A percentile compares a stretch with the other conserved stretches of the same genome.
Evolutionary conservation across 2,329 filamentous ascomycete species (phyloP).

Genomic region (Colletotrichum sp.): DNA sequence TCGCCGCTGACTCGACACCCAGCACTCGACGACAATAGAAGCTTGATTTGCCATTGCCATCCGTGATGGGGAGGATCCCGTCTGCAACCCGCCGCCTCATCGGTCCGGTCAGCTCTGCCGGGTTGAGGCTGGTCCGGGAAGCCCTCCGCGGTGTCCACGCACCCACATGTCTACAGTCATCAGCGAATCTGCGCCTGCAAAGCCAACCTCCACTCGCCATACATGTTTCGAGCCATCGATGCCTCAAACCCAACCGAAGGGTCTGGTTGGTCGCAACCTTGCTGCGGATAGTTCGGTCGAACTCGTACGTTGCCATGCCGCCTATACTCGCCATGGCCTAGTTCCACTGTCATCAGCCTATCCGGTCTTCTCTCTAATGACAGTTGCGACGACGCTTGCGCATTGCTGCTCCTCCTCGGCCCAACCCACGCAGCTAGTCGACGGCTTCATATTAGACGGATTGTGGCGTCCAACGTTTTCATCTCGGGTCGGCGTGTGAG

Average conservation of each 20-base stretch:
- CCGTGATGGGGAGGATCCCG: background rate
- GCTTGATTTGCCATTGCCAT: background rate
- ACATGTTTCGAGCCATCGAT: constrained; percentile 18
- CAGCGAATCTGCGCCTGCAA: background rate
- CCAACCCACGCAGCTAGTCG: background rate
- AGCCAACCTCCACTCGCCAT: background rate
- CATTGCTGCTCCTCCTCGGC: background rate
- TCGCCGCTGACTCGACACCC: background rate
- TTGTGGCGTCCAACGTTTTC: constrained; percentile 10
- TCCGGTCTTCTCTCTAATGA: background rate
- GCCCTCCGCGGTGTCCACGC: background rate
- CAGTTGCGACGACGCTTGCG: constrained; percentile 10
- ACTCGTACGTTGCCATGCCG: constrained; percentile 6
- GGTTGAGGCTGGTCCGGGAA: constrained; percentile 1
- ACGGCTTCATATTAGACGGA: background rate
- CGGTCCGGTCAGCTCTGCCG: background rate
- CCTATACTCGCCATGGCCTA: background rate
- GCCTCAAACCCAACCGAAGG: background rate
- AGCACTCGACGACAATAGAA: background rate
- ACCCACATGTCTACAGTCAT: background rate
- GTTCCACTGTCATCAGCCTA: background rate
- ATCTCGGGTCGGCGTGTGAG: background rate
- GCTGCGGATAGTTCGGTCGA: constrained; percentile 13
- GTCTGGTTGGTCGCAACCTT: background rate
- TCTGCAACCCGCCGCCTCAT: background rate